Evolutionary conservation across 306 rosid species (phyloP), one percentile per base, ranked within the genome.

Genomic region (Aeschynomene evenia): DNA sequence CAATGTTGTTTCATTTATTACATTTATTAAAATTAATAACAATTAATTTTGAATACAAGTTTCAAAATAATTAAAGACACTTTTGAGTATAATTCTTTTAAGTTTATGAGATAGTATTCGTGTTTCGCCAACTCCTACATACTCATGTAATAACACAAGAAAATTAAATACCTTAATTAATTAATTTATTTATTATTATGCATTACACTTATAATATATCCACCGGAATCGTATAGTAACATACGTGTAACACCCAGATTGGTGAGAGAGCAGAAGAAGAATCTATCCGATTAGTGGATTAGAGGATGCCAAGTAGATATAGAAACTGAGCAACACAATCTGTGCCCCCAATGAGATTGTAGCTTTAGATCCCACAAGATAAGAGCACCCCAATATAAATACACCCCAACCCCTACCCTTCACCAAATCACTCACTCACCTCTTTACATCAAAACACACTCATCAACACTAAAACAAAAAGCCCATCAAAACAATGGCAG

Each of bases 401-500:
- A 45, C 12, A 45, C 51, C 15, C 65, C 52, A 45, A n/a, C n/a
- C n/a, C n/a, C 12, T 11, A 24, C 45, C 6, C 5, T 57, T 5
- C 31, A n/a, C 18, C 7, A 7, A 7, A 8, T 0, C 21, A 0
- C 9, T 36, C 77, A 63, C 67, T 6, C 23, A 33, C 9, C 33
- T n/a, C n/a, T n/a, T n/a, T n/a, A 23, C 3, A 6, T 9, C 1
- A 19, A 21, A 0, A 37, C 9, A 2, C 40, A 56, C 62, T 4
- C 12, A 36, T 31, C 63, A 1, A 45, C 15, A 40, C 5, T 2
- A 12, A 1, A 28, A 2, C 31, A 28, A 3, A 28, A 28, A 40
- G n/a, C 48, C 4, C n/a, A 39, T 40, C 1, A 45, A n/a, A 26
- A 21, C 54, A 63, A 92, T 92, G 98, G 95, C 95, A 7, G 81